These are phyloP conservation scores for Botrytis tulipae DNA, from an alignment of 2,329 filamentous ascomycete genomes.

Conservation along the genomic window DNA sequence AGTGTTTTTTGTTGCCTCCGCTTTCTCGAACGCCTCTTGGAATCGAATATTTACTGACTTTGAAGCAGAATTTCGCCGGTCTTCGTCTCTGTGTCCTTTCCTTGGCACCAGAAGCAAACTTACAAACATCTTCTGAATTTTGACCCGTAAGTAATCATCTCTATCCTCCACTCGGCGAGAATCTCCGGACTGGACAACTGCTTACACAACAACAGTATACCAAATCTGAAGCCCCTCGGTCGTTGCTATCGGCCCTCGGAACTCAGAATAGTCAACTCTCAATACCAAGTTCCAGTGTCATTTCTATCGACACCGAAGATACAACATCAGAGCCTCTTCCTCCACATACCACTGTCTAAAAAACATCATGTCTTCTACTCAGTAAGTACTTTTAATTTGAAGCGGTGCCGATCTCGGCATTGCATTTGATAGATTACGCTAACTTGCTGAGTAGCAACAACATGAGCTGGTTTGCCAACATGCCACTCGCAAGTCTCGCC, in stretches of 20 bases:
- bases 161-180: not conserved
- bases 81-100: not conserved
- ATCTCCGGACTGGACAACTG: not conserved
- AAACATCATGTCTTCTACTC: not conserved
- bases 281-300: not conserved
- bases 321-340: not conserved
- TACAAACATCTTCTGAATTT: not conserved
- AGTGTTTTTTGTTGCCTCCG: not conserved
- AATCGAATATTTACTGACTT: not conserved
- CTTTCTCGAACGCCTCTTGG: not conserved
- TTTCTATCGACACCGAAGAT: not conserved
- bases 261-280: not conserved
- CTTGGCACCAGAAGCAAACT: not conserved
- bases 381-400: not conserved
- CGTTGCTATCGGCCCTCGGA: not conserved
- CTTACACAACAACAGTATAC: not conserved
- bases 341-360: too few species aligned
- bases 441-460: not conserved
- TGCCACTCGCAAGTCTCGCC: not conserved
- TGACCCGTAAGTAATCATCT: not conserved
- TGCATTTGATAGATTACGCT: not conserved
- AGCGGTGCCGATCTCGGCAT: not conserved
- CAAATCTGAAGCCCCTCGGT: not conserved
- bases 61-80: not conserved
- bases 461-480: not conserved